phyloP scores from a whole-genome alignment of 208 protist species.

The Leishmania turanica region DNA sequence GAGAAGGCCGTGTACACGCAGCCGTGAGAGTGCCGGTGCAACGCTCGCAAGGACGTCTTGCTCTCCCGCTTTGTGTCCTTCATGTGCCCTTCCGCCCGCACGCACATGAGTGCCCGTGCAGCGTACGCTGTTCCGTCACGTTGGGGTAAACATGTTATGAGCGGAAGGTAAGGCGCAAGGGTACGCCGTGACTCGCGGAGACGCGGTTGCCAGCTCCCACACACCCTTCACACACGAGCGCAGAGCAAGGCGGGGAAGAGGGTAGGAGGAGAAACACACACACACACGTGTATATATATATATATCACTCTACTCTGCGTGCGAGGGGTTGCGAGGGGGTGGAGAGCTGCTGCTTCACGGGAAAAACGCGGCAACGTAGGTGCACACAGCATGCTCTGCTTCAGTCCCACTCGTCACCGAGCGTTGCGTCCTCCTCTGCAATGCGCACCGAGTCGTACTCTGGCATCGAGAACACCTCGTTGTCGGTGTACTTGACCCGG shows the following conservation, averaged over 20 bases:
- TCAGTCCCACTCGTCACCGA: constrained; percentile 34
- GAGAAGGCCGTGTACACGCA: not conserved
- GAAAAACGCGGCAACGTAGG: too few species aligned
- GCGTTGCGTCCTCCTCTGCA: constrained; percentile 51
- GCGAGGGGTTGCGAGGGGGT: not conserved
- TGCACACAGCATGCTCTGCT: not conserved
- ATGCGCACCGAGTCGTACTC: constrained; percentile 70
- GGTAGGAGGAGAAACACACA: not conserved
- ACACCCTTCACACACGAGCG: not conserved
- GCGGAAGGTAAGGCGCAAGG: not conserved
- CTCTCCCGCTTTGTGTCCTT: not conserved
- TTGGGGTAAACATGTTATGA: not conserved
- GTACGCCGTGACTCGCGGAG: not conserved
- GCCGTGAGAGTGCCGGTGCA: not conserved
- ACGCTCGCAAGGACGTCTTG: not conserved
- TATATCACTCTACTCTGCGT: not conserved
- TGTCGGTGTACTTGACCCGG: constrained; percentile 38
- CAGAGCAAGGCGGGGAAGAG: not conserved
- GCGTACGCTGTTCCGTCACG: not conserved
- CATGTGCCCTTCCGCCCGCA: not conserved
- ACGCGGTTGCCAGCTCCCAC: not conserved
- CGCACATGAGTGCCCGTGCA: not conserved
- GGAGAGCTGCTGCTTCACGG: not conserved
- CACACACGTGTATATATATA: not conserved
- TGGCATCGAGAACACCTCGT: constrained; percentile 65